Evolutionary conservation across 306 rosid genomes (phyloP).

Genomic region (Senna tora): DNA sequence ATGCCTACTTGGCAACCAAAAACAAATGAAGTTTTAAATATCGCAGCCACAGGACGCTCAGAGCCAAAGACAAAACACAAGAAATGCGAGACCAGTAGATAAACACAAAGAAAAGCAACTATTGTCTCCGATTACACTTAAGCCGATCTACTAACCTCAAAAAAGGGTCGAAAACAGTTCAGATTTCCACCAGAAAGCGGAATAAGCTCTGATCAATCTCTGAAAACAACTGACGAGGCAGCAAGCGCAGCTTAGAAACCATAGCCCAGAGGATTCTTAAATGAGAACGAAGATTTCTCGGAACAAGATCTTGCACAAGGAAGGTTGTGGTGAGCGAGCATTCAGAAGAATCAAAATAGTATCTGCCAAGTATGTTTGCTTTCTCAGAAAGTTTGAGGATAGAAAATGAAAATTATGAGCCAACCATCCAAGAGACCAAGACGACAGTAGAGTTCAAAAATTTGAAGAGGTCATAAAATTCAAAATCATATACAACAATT

Average conservation of each 20-base stretch:
- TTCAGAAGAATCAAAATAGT: slow-evolving; percentile 28
- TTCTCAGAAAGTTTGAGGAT: slow-evolving; percentile 44
- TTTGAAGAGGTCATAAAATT: too few relatives aligned
- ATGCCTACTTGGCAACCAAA: slow-evolving; percentile 18
- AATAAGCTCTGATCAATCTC: slow-evolving; percentile 32
- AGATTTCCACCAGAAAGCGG: slow-evolving; percentile 20
- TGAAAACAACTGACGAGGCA: slow-evolving; percentile 15
- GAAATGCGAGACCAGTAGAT: slow-evolving; percentile 8
- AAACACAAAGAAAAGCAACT: neutral
- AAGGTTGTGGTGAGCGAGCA: slow-evolving; percentile 29
- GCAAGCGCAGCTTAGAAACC: slow-evolving; percentile 16
- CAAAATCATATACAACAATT: too few relatives aligned
- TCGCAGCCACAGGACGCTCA: slow-evolving; percentile 6
- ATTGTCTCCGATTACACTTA: neutral
- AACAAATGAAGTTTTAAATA: slow-evolving; percentile 27
- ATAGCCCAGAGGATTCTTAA: slow-evolving; percentile 33
- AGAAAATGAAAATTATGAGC: slow-evolving; percentile 26
- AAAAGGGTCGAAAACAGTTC: slow-evolving; percentile 23
- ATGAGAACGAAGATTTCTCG: slow-evolving; percentile 21
- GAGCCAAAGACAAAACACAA: slow-evolving; percentile 19
- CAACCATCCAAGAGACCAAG: slow-evolving; percentile 31
- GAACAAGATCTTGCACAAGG: slow-evolving; percentile 47
- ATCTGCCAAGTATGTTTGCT: slow-evolving; percentile 52
- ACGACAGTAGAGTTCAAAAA: slow-evolving; percentile 27
- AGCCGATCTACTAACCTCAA: slow-evolving; percentile 64